A percentile compares a stretch with the other conserved stretches of the same genome.
phyloP scores from a whole-genome alignment of 2,329 filamentous ascomycete genomes.

The Ramularia collo-cygni region DNA sequence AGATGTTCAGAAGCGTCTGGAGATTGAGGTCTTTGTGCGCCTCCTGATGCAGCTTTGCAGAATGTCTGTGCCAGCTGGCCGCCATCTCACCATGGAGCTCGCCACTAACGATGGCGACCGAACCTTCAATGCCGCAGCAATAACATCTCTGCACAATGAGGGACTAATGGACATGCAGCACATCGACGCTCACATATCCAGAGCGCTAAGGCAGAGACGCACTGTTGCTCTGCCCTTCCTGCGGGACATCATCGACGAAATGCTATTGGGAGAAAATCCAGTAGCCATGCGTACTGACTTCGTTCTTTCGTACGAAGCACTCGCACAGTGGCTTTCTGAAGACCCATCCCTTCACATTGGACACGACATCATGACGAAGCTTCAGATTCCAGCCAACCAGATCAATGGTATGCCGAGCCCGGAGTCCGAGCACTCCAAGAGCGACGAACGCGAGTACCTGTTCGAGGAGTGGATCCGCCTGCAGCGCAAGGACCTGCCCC shows the following conservation, averaged over 20 bases:
- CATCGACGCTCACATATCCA: slow-evolving; percentile 59
- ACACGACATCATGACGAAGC: slow-evolving; percentile 62
- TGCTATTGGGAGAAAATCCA: slow-evolving; percentile 70
- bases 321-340: slow-evolving; percentile 73
- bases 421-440: slow-evolving; percentile 52
- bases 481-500: slow-evolving; percentile 67
- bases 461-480: slow-evolving; percentile 93
- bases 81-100: slow-evolving; percentile 47
- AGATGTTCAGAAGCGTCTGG: slow-evolving; percentile 48
- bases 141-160: slow-evolving; percentile 53
- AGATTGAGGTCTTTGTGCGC: slow-evolving; percentile 57
- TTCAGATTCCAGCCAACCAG: slow-evolving; percentile 52
- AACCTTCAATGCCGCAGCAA: slow-evolving; percentile 56
- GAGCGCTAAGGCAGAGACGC: slow-evolving; percentile 64
- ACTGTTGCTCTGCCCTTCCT: slow-evolving; percentile 70
- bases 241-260: slow-evolving; percentile 69
- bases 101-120: slow-evolving; percentile 50
- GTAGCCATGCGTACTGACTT: slow-evolving; percentile 80
- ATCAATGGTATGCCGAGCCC: slow-evolving; percentile 51
- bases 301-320: slow-evolving; percentile 69
- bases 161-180: slow-evolving; percentile 55
- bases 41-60: slow-evolving; percentile 57
- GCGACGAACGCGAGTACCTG: slow-evolving; percentile 86
- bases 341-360: slow-evolving; percentile 60
- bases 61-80: slow-evolving; percentile 51